Evolutionary conservation across 331 rosid species (phyloP).

Genomic region (Malus hybrid): DNA sequence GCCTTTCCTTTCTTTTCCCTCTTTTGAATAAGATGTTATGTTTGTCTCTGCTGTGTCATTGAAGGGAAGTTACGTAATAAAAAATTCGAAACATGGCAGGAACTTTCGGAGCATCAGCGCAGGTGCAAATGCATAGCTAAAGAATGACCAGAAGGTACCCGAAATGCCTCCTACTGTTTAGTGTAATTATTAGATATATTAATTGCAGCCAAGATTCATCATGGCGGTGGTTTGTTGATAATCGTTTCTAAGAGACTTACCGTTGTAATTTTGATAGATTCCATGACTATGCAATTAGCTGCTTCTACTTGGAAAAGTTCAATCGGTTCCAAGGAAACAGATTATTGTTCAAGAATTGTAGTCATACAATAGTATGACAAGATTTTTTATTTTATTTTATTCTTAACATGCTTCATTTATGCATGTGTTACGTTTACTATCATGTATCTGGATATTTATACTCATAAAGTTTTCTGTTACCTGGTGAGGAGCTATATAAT

Average conservation of each 20-base stretch:
- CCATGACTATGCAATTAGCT: not conserved
- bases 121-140: slow-evolving; percentile 60
- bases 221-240: slow-evolving; percentile 11
- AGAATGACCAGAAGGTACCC: slow-evolving; percentile 27
- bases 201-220: slow-evolving; percentile 20
- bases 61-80: slow-evolving; percentile 1
- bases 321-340: not conserved
- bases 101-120: slow-evolving; percentile 63
- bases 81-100: slow-evolving; percentile 46
- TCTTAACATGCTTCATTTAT: not conserved
- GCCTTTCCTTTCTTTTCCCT: not conserved
- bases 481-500: not conserved
- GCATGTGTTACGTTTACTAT: not conserved
- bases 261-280: slow-evolving; percentile 12
- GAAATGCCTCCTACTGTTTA: slow-evolving; percentile 5
- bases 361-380: not conserved
- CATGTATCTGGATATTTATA: not conserved
- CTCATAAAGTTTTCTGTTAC: not conserved
- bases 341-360: not conserved
- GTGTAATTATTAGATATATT: slow-evolving; percentile 30
- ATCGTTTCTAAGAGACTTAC: not conserved
- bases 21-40: not conserved
- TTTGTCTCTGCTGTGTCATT: not conserved
- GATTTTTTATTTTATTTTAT: not conserved
- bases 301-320: slow-evolving; percentile 9